Evolutionary conservation across 805 yeast genomes (phyloP), one percentile per base, ranked within the genome.

Genomic region (Pichia paraexigua): DNA sequence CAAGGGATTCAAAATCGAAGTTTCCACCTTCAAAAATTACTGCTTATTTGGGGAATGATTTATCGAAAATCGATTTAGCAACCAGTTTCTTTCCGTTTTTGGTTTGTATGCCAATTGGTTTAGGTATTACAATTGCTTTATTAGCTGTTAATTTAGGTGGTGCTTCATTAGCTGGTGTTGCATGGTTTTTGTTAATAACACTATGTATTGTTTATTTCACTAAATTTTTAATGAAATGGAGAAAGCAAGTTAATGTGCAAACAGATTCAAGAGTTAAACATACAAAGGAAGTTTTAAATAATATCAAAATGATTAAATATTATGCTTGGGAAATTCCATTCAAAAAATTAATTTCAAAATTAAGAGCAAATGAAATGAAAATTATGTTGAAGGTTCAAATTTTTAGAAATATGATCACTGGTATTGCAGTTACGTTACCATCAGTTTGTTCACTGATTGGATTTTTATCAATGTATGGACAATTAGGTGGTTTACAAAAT

Each of bases 301-400:
- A 85, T 57, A 78, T 91, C 75, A 87, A 86, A 62, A 76, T 84
- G 64, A 87, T 91, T 65, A 91, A 91, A 70, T 86, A 78, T 64
- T 91, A 90, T 64, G 87, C 95, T 1, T 91, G 97, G 97, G 97
- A 91, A 68, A 74, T 73, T 32, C 90, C 97, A 0, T 91, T 88
- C 63, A 74, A 74, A 49, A 65, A 74, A 11, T 70, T 75, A 48
- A 76, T 91, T 37, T 61, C 78, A 17, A 74, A 71, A 13, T 72
- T 79, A 27, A 78, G 97, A 63, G 60, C 63, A 0, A 62, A 70
- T 21, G 97, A 90, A 67, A 82, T 87, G 77, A 58, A 61, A 5
- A 71, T 73, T 47, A 76, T 91, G 53, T 75, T 81, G 55, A 71
- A 69, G 49, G 78, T 88, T 72, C 91, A 86, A 60, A 71, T 82